phyloP scores from a whole-genome alignment of 805 yeast species.

The Hanseniaspora mollemarum region DNA sequence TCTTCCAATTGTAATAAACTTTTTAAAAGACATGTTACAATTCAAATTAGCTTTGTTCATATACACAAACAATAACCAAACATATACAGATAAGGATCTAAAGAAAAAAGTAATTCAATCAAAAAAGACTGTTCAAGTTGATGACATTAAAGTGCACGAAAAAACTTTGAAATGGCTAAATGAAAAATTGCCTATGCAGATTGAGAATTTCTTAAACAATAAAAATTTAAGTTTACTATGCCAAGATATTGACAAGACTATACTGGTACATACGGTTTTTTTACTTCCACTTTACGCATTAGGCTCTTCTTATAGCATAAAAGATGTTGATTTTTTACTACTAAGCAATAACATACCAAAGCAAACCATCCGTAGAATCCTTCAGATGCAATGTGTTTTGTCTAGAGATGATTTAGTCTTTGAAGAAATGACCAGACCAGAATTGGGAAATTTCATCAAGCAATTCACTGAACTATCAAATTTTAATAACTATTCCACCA shows the following conservation, averaged over 20 bases:
- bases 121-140: not conserved
- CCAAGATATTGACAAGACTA: not conserved
- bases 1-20: not conserved
- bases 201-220: not conserved
- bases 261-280: not conserved
- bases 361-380: not conserved
- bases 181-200: not conserved
- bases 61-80: slow-evolving; percentile 6
- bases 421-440: not conserved
- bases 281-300: not conserved
- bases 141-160: slow-evolving; percentile 1
- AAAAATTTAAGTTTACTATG: not conserved
- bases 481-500: not conserved
- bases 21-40: not conserved
- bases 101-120: not conserved
- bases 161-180: not conserved
- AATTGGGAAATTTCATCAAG: not conserved
- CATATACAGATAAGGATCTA: not conserved
- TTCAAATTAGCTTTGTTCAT: slow-evolving; percentile 3
- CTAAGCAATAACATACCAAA: not conserved
- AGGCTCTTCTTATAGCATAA: not conserved
- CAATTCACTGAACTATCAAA: not conserved
- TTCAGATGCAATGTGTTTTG: not conserved
- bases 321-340: slow-evolving; percentile 1
- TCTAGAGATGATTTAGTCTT: not conserved